Base-by-base conservation (phyloP, 106 monocot species). In the Acorus gramineus region DNA sequence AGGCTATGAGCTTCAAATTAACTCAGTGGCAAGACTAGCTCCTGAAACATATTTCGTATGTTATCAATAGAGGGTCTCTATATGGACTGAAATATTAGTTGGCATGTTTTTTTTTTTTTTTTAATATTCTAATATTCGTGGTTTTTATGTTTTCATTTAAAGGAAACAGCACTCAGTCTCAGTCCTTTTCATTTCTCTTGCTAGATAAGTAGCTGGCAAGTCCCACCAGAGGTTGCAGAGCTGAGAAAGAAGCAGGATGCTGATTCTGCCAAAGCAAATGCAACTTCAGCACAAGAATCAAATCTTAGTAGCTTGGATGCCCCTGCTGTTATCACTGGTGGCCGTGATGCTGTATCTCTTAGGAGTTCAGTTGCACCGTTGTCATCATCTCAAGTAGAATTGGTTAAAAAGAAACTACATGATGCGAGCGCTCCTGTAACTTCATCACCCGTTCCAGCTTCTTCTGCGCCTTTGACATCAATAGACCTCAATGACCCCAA, bases 341-440 rank as follows among this genome's bases (percentile, higher is more conserved):
- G 87, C 67, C 82, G 81, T 52, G 90, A 96, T 73, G 79, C 86
- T 63, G 44, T 82, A 44, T 61, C 55, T 2, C 66, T 79, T 63
- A 77, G 82, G 62, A 68, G 78, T 72, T 62, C 86, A 51, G 62
- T 64, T 64, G 66, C 82, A 57, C 67, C 69, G 42, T 77, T 77
- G 44, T 73, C 81, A 69, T 76, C 96, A 50, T 96, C 96, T 73
- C 85, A 90, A 55, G 73, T 96, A 63, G 90, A 96, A 78, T 74
- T 90, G 72, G 78, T 96, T 54, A 96, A 96, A 68, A 96, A 87
- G 85, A 96, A 96, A 70, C 72, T 96, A 68, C 96, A 96, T 50
- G 96, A 96, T 77, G 78, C 84, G 68, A 75, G 84, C 53, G 56
- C 75, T 56, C 81, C 86, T 6, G 64, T 46, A n/a, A 66, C 71